Percentiles rank a stretch among this genome's conserved stretches.
Conservation (phyloP, 495 filamentous ascomycete species). For the Penicillium lividum region DNA sequence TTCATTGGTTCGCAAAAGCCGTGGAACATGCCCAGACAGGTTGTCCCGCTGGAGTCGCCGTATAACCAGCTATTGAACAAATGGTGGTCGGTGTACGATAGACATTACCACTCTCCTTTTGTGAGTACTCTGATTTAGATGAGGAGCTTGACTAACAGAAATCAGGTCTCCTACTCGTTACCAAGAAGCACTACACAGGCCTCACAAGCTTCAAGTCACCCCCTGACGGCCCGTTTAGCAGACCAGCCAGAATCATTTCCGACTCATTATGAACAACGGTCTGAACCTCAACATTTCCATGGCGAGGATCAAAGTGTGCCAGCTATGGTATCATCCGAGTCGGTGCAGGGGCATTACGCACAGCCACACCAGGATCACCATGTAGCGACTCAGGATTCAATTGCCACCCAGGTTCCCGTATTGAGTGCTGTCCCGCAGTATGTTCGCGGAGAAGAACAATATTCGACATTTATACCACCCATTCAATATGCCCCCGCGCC, state of each 20-base stretch:
- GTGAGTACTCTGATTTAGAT: slow-evolving; percentile 20
- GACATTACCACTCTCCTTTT: slow-evolving; percentile 63
- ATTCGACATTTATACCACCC: slow-evolving; percentile 36
- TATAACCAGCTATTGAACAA: slow-evolving; percentile 77
- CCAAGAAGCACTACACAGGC: background rate
- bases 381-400: background rate
- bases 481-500: slow-evolving; percentile 17
- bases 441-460: slow-evolving; percentile 48
- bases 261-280: slow-evolving; percentile 10
- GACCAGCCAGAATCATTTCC: background rate
- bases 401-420: slow-evolving; percentile 16
- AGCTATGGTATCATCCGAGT: slow-evolving; percentile 6
- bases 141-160: slow-evolving; percentile 12
- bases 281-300: slow-evolving; percentile 10
- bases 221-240: background rate
- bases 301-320: slow-evolving; percentile 6
- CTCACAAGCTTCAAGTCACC: background rate
- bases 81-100: slow-evolving; percentile 94
- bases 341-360: background rate
- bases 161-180: slow-evolving; percentile 17
- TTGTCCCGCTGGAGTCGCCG: slow-evolving; percentile 57
- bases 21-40: slow-evolving; percentile 71
- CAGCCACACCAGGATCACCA: slow-evolving; percentile 8
- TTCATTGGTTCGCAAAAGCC: slow-evolving; percentile 93
- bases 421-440: slow-evolving; percentile 46